Evolutionary conservation across 1,284 basidiomycete genomes (phyloP), one percentile per base, ranked within the genome.

Genomic region (Cryptococcus sp.): DNA sequence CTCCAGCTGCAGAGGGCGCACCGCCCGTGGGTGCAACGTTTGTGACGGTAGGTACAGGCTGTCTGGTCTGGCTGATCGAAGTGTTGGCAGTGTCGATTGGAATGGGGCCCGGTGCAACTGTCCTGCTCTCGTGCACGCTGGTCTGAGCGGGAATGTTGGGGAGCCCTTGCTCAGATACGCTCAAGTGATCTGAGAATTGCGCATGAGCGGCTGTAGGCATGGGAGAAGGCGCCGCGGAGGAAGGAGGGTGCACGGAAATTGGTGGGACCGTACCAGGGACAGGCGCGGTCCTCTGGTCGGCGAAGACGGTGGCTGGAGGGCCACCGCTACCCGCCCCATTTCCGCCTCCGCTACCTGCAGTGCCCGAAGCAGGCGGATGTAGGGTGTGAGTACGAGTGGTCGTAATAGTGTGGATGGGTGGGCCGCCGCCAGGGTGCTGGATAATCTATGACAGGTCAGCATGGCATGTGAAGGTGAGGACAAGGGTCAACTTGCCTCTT

Each of bases 351-450:
- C 50, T 23, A 36, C 44, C 47, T 16, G 52, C 40, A 37, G 55
- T 23, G 39, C 44, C 47, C n/a, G 52, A 44, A 37, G 55, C 63
- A 55, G 62, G 59, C 49, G 62, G 60, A 16, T 47, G 64, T 21
- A 55, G 58, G 36, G 60, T 59, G 49, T 69, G 70, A 7, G 66
- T 66, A 3, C 68, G 61, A 47, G 66, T 65, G 15, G 67, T 69
- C 2, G 62, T 70, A 38, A 67, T 62, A 15, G 70, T 72, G 42
- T 61, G 57, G 16, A 64, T 38, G 21, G 69, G 69, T 18, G 61
- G 65, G 28, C 62, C 62, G 21, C 66, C 67, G 39, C 60, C 57
- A 9, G 69, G 67, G 24, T 62, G 63, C 18, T 68, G 65, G 24
- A 70, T 64, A 36, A 69, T 66, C 67, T 69, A 36, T n/a, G 28